Base-by-base conservation (phyloP, 2,329 filamentous ascomycete species). In the Fusarium incarnatum region DNA sequence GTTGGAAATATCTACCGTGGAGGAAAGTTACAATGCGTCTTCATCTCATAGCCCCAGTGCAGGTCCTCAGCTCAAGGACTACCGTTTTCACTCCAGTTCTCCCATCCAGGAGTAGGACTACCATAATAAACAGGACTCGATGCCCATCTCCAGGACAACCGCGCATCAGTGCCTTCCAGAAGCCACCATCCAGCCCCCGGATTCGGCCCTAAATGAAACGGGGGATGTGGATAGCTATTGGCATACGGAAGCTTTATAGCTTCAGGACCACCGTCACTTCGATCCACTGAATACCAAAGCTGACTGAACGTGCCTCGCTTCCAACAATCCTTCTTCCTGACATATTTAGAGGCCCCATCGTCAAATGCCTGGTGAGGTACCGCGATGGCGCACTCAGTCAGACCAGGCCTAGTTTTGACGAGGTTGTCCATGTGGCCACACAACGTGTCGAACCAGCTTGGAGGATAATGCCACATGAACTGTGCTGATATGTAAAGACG, bases 251-350 rank as follows among this genome's bases (percentile, higher is more conserved):
- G 22, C 8, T 18, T 25, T 9, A 48, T 22, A 20, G 9, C 7
- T 6, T 48, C 10, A 1, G 47, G 7, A 8, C 8, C 20, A 12
- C 28, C 28, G 11, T 22, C 30, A 18, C 2, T 34, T 5, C 6
- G 5, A 37, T 56, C 53, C 9, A 27, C 25, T 1, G 28, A 18
- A 15, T 23, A 20, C 53, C 53, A 56, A 22, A 48, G 9, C n/a
- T 56, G 3, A 6, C 44, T 34, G 2, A 28, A 37, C 1, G 53
- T 22, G 10, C 15, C 5, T 32, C 40, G 40, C 22, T 13, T 28
- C 16, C 16, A 30, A n/a, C 7, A 9, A 8, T n/a, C 6, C 1
- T 27, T 1, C 23, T 5, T 32, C 2, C 25, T 5, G 5, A 28
- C 27, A 28, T 28, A 27, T 5, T 27, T 2, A 27, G 27, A 27